Conservation (phyloP, 2,329 filamentous ascomycete genomes). For the Paramyrothecium roridum region DNA sequence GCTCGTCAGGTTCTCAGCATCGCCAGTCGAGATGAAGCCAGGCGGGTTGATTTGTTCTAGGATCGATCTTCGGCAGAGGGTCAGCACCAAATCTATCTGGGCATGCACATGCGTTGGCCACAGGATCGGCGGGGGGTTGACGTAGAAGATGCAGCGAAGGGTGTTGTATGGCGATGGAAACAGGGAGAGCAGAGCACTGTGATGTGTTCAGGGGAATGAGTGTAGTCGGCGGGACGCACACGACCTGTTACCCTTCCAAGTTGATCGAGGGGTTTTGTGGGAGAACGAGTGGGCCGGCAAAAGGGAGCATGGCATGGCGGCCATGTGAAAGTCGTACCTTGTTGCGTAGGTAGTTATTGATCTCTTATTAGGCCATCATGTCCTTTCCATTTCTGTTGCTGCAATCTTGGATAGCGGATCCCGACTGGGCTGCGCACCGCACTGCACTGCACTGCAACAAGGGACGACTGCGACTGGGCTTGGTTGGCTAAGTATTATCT, state of each 20-base stretch:
- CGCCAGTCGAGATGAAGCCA: constrained; percentile 10
- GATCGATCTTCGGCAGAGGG: neutral
- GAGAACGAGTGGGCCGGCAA: constrained; percentile 24
- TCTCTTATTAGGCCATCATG: too few species aligned
- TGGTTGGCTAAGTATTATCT: neutral
- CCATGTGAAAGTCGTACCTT: constrained; percentile 20
- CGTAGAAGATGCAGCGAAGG: constrained; percentile 3
- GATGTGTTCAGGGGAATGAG: constrained; percentile 5
- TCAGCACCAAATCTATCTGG: neutral
- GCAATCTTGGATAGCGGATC: neutral
- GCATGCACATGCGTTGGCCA: too few species aligned
- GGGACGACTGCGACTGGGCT: too few species aligned
- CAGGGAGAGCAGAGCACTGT: constrained; percentile 4
- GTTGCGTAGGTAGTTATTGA: neutral
- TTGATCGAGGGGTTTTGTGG: constrained; percentile 16
- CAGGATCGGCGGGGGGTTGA: neutral
- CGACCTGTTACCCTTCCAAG: constrained; percentile 34
- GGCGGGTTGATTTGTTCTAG: too few species aligned
- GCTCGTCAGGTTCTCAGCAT: constrained; percentile 9
- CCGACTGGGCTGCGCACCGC: too few species aligned
- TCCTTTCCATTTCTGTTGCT: too few species aligned
- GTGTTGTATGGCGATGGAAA: constrained; percentile 7
- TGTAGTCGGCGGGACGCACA: constrained; percentile 27
- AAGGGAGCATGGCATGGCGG: constrained; percentile 17
- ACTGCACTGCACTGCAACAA: too few species aligned